Base-by-base conservation (phyloP, 2,329 filamentous ascomycete species). In the Botrytis pseudocinerea region DNA sequence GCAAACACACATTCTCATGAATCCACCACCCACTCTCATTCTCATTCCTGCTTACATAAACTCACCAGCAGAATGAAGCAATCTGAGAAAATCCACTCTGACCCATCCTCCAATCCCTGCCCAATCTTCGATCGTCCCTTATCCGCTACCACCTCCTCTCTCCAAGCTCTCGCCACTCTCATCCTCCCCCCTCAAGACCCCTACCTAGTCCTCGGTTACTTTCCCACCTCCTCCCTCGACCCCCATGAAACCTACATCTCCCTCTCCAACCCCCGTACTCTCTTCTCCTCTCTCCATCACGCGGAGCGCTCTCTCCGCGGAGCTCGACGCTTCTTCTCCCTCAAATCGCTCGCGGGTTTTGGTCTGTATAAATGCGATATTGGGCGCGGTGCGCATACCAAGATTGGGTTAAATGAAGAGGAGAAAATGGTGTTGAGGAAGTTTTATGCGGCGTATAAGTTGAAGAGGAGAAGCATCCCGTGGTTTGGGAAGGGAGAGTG, bases 141-240 rank as follows among this genome's bases (percentile, higher is more conserved):
- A 20, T 46, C 63, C 42, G 63, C 63, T 9, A 66, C 63, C 1
- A 25, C 63, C 6, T 44, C 63, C n/a, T 46, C 40, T 1, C 32
- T 66, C n/a, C 63, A 42, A n/a, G 20, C n/a, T 18, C 63, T 66
- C 40, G 48, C 46, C 44, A n/a, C 20, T 4, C 44, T 51, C 4
- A 22, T 66, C 28, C 64, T 66, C 9, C 64, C 64, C 25, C 44
- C 64, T 16, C 64, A 38, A 51, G 38, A 44, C 12, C 42, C 64
- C 32, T 66, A 66, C 44, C 64, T 66, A 51, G 35, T 66, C 18
- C 51, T 69, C 66, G 66, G 66, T 3, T 69, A 69, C 40, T 69
- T 69, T n/a, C 51, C 66, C n/a, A 57, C n/a, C 12, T 28, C 51
- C 12, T 44, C 66, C 20, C 66, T 69, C 54, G 48, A 69, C n/a